phyloP scores from a whole-genome alignment of 176 grass and related monocot genomes.

The Musa acuminata region DNA sequence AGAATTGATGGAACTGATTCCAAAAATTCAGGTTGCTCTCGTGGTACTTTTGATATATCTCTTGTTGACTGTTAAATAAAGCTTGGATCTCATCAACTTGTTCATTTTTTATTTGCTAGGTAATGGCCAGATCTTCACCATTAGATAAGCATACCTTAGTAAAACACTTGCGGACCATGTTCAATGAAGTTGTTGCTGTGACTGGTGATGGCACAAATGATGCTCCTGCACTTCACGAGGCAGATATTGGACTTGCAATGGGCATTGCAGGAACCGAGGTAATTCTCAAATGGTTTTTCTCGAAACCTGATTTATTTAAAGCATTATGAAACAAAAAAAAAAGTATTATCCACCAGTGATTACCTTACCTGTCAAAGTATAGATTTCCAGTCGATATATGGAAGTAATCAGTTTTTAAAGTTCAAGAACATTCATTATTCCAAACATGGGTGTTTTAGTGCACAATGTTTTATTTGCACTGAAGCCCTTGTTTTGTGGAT shows the following conservation, averaged over 20 bases:
- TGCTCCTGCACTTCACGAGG: slow-evolving; percentile 19
- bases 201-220: slow-evolving; percentile 22
- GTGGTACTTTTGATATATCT: not conserved
- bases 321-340: not conserved
- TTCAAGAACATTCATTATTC: too few relatives aligned
- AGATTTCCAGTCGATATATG: too few relatives aligned
- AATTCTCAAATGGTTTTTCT: not conserved
- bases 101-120: slow-evolving; percentile 4
- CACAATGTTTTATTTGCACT: too few relatives aligned
- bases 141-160: slow-evolving; percentile 10
- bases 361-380: too few relatives aligned
- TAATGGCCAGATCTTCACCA: slow-evolving; percentile 17
- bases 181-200: slow-evolving; percentile 17
- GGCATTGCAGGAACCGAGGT: slow-evolving; percentile 18
- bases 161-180: slow-evolving; percentile 2
- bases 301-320: not conserved
- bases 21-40: slow-evolving; percentile 11
- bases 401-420: too few relatives aligned
- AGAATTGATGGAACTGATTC: slow-evolving; percentile 7
- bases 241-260: slow-evolving; percentile 24
- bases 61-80: not conserved
- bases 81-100: not conserved
- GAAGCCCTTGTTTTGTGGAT: too few relatives aligned
- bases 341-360: too few relatives aligned
- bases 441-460: too few relatives aligned